Evolutionary conservation across 352 stramenopile species (phyloP).

Genomic region (Globisporangium irregulare): DNA sequence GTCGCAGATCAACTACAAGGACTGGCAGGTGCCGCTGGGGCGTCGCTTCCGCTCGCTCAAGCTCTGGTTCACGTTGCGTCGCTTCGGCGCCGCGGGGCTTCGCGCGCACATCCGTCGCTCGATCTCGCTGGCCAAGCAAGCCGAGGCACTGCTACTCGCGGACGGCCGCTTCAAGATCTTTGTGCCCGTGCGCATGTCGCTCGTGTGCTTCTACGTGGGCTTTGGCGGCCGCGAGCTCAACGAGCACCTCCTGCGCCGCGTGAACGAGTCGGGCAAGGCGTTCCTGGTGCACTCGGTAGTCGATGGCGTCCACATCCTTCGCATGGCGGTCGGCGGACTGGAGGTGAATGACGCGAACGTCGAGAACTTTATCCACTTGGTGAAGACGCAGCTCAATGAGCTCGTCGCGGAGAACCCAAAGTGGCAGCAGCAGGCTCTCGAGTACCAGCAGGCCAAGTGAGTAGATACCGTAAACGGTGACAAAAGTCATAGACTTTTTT

Average conservation of each 20-base stretch:
- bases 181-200: constrained; percentile 41
- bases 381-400: constrained; percentile 29
- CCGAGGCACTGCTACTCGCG: constrained; percentile 34
- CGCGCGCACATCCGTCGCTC: constrained; percentile 52
- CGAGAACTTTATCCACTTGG: constrained; percentile 35
- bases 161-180: constrained; percentile 57
- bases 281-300: constrained; percentile 73
- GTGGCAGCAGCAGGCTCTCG: constrained; percentile 25
- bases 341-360: constrained; percentile 37
- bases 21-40: constrained; percentile 63
- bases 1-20: constrained; percentile 59
- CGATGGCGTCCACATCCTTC: constrained; percentile 48
- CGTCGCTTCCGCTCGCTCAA: constrained; percentile 69
- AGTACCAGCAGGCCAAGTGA: background rate
- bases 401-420: constrained; percentile 29
- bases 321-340: constrained; percentile 47
- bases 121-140: constrained; percentile 39
- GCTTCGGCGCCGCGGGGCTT: constrained; percentile 55
- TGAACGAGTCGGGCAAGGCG: constrained; percentile 28
- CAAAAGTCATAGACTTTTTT: too few species aligned
- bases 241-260: constrained; percentile 45
- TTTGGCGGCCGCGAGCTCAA: constrained; percentile 44
- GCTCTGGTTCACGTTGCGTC: constrained; percentile 68
- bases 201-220: constrained; percentile 62
- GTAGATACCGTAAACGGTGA: too few species aligned